Evolutionary conservation across 768 basidiomycete species (phyloP).

Genomic region (Calocybe indica): DNA sequence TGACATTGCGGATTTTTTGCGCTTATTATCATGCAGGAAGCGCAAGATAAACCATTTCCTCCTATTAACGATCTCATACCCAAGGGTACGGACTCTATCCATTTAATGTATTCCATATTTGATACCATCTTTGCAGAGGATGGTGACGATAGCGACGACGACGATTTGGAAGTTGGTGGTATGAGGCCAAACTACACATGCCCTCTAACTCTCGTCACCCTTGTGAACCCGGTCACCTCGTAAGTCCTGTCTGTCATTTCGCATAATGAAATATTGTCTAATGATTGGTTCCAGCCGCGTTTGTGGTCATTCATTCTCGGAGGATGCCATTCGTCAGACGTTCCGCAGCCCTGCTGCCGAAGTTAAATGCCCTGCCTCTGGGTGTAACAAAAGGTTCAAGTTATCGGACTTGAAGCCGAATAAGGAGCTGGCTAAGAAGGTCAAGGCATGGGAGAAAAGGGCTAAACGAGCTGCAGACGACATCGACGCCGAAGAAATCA

Average conservation of each 20-base stretch:
- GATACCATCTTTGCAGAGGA: constrained; percentile 45
- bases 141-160: constrained; percentile 77
- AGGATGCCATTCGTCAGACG: constrained; percentile 59
- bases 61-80: constrained; percentile 70
- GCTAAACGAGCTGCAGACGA: constrained; percentile 41
- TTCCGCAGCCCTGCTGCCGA: constrained; percentile 33
- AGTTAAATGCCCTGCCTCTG: constrained; percentile 63
- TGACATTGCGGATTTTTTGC: neutral
- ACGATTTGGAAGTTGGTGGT: constrained; percentile 87
- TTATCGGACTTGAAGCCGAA: constrained; percentile 46
- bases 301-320: constrained; percentile 84
- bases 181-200: constrained; percentile 80
- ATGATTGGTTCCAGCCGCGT: constrained; percentile 33
- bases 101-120: neutral
- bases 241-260: constrained; percentile 29
- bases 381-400: constrained; percentile 58
- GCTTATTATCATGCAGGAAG: constrained; percentile 41
- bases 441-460: constrained; percentile 54
- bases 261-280: constrained; percentile 1
- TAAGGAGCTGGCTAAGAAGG: constrained; percentile 54
- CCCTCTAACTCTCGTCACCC: constrained; percentile 64
- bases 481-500: constrained; percentile 56
- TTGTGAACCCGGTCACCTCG: constrained; percentile 80
- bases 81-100: constrained; percentile 39
- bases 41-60: constrained; percentile 63